Evolutionary conservation across 352 stramenopile genomes (phyloP), one percentile per base, ranked within the genome.

Genomic region (Peronospora belbahrii): DNA sequence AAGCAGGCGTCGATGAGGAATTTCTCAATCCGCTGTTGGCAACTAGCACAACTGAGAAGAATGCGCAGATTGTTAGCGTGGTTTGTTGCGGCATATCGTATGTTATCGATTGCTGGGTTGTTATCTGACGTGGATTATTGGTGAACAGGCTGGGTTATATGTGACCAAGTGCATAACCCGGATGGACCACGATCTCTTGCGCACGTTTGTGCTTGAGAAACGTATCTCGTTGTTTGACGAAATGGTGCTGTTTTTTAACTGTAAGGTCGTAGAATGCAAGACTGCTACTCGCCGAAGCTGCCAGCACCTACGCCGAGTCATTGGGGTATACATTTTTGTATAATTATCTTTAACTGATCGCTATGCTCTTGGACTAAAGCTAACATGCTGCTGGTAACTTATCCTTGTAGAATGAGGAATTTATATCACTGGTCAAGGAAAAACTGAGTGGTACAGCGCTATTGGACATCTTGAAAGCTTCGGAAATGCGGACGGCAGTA

Each of bases 261-360:
- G 76, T 48, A 80, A 75, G 46, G 66, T 84, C 14, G 71, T 88
- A 17, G 70, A 85, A 47, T 88, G 76, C 58, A 88, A 85, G 42
- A 59, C 52, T 0, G 65, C 67, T 9, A 72, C 76, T 15, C 59
- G 73, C 6, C 68, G 65, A 41, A 68, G 56, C 27, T 63, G 82
- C 15, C 76, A 84, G 43, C 60, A 70, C 43, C 55, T 67, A 7
- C 62, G 73, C 8, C 62, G 60, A 56, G 48, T 65, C 9, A 32
- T 84, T 40, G 73, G 76, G 48, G 76, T 87, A 65, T n/a, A n/a
- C n/a, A n/a, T n/a, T n/a, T n/a, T n/a, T n/a, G n/a, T n/a, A n/a
- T n/a, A 45, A 20, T 35, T 36, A 9, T n/a, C 6, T 20, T 41
- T n/a, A n/a, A n/a, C 19, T 33, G 10, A 19, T 23, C 0, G 0